Conservation (phyloP, 2,329 filamentous ascomycete species). For the Paraconiothyrium sp. region DNA sequence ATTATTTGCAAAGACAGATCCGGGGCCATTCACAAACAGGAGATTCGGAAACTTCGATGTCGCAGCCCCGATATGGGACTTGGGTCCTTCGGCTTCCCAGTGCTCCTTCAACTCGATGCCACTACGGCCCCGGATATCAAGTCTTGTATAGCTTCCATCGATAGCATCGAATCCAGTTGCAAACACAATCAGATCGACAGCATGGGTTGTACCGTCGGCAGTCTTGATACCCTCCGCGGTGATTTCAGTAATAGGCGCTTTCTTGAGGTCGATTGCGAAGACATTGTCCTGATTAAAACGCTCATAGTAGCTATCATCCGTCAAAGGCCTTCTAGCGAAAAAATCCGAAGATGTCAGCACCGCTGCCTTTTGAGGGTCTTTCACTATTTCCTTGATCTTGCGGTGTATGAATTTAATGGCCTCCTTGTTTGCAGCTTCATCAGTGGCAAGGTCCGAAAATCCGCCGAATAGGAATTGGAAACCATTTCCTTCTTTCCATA, state of each 20-base stretch:
- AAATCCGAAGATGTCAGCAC: not conserved
- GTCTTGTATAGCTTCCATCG: slow-evolving; percentile 28
- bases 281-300: slow-evolving; percentile 51
- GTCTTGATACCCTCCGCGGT: slow-evolving; percentile 50
- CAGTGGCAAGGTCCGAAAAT: slow-evolving; percentile 33
- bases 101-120: slow-evolving; percentile 7
- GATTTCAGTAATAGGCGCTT: slow-evolving; percentile 46
- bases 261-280: slow-evolving; percentile 50
- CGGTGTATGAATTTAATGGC: slow-evolving; percentile 50
- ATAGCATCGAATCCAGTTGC: slow-evolving; percentile 58
- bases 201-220: slow-evolving; percentile 41
- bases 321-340: slow-evolving; percentile 47
- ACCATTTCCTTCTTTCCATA: slow-evolving; percentile 30
- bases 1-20: slow-evolving; percentile 8
- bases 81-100: slow-evolving; percentile 8
- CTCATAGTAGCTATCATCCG: slow-evolving; percentile 55
- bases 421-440: slow-evolving; percentile 48
- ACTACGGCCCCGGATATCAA: slow-evolving; percentile 20
- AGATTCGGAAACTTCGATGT: slow-evolving; percentile 5
- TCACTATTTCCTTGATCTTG: slow-evolving; percentile 10
- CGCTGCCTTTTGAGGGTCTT: slow-evolving; percentile 7
- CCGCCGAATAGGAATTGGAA: slow-evolving; percentile 43
- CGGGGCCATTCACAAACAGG: slow-evolving; percentile 2
- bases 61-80: slow-evolving; percentile 4
- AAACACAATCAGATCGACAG: slow-evolving; percentile 51